Percentiles rank a stretch among this genome's conserved stretches.
Conservation (phyloP, 495 filamentous ascomycete genomes). For the Penicillium lagena region DNA sequence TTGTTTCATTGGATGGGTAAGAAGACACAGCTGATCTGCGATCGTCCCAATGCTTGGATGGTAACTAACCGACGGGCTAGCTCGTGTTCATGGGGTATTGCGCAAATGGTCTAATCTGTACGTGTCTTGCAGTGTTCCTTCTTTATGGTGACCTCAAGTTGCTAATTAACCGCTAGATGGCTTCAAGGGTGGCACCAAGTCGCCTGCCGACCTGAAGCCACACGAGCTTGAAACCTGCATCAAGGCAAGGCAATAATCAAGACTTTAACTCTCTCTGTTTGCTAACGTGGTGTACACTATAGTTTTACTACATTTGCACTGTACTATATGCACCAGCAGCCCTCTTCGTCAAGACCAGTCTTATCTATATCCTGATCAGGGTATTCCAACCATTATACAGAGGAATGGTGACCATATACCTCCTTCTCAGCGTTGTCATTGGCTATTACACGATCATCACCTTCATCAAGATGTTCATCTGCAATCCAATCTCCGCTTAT, state of each 20-base stretch:
- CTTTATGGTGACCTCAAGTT: neutral
- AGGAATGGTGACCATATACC: constrained; percentile 15
- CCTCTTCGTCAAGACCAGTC: constrained; percentile 23
- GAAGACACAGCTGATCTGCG: neutral
- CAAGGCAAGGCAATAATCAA: neutral
- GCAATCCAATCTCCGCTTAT: constrained; percentile 19
- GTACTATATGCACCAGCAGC: constrained; percentile 26
- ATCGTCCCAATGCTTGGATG: neutral
- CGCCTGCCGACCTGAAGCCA: neutral
- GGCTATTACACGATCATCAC: constrained; percentile 20
- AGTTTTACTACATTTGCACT: constrained; percentile 12
- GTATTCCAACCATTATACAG: constrained; percentile 18
- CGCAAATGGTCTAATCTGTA: constrained; percentile 3
- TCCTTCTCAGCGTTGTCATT: constrained; percentile 19
- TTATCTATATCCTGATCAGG: constrained; percentile 23
- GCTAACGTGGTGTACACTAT: neutral
- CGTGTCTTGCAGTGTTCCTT: neutral
- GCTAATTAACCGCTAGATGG: neutral
- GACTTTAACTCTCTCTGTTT: neutral
- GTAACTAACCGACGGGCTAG: neutral
- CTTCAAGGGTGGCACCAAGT: neutral
- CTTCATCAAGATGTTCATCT: constrained; percentile 24
- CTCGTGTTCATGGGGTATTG: constrained; percentile 7
- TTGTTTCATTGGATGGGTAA: neutral
- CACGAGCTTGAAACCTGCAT: neutral